Evolutionary conservation across 805 yeast species (phyloP).

Genomic region (Ogataea angusta): DNA sequence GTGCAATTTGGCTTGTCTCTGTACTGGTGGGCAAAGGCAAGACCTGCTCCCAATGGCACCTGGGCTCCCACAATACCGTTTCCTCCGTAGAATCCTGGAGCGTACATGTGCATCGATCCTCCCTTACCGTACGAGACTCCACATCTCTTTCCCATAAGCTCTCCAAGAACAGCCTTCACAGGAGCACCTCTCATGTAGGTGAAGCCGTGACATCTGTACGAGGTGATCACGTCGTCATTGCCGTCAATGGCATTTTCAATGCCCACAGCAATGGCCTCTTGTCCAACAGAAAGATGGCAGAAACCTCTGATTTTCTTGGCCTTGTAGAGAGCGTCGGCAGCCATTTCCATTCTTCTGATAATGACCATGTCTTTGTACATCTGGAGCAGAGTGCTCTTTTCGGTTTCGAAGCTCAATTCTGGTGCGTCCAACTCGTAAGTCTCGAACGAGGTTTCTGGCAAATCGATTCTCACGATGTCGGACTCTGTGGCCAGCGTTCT

Average conservation of each 20-base stretch:
- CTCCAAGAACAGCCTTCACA: slow-evolving; percentile 87
- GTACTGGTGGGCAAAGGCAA: slow-evolving; percentile 98
- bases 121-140: slow-evolving; percentile 98
- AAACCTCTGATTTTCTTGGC: slow-evolving; percentile 98
- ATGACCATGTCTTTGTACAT: slow-evolving; percentile 96
- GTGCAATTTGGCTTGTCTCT: slow-evolving; percentile 73
- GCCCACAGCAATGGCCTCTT: slow-evolving; percentile 98
- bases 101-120: slow-evolving; percentile 99
- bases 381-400: slow-evolving; percentile 74
- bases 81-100: slow-evolving; percentile 96
- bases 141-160: slow-evolving; percentile 92
- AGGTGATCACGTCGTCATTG: slow-evolving; percentile 87
- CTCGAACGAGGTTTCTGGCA: slow-evolving; percentile 82
- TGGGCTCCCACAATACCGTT: slow-evolving; percentile 99
- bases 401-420: slow-evolving; percentile 67
- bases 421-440: slow-evolving; percentile 79
- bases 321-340: slow-evolving; percentile 95
- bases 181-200: slow-evolving; percentile 95
- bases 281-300: slow-evolving; percentile 98
- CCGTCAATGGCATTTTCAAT: slow-evolving; percentile 89
- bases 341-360: slow-evolving; percentile 98
- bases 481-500: slow-evolving; percentile 33
- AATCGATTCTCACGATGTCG: slow-evolving; percentile 42
- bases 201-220: slow-evolving; percentile 99
- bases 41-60: slow-evolving; percentile 96